Percentiles rank a stretch among this genome's conserved stretches.
phyloP scores from a whole-genome alignment of 345 rosid species.

The Eucalyptus marginata region DNA sequence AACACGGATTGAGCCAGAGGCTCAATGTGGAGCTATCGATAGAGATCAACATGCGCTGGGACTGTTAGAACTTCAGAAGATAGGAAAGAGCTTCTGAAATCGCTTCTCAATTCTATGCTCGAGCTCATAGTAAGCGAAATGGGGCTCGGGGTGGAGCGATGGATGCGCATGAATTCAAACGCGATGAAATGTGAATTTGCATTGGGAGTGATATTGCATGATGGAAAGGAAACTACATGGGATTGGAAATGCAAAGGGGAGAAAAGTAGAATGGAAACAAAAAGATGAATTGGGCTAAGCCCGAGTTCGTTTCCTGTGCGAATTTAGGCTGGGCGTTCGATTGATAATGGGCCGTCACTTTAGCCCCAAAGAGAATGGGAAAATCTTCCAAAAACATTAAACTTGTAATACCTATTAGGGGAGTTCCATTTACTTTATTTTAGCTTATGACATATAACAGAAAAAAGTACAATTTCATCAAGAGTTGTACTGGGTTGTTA shows the following conservation, averaged over 20 bases:
- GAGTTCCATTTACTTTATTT: not conserved
- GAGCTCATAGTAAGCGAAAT: not conserved
- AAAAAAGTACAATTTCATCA: too few species aligned
- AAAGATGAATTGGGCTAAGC: not conserved
- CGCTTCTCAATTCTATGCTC: not conserved
- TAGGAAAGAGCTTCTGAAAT: not conserved
- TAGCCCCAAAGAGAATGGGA: not conserved
- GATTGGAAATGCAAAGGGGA: not conserved
- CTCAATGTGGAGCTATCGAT: accelerated
- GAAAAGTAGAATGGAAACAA: not conserved
- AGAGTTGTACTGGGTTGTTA: not conserved
- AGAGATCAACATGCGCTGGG: accelerated
- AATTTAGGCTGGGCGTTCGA: not conserved
- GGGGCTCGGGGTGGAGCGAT: not conserved
- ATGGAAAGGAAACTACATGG: not conserved
- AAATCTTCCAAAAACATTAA: not conserved
- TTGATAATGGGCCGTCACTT: not conserved
- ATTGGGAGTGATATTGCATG: not conserved
- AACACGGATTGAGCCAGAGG: not conserved
- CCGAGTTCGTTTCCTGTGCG: not conserved
- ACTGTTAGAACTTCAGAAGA: accelerated
- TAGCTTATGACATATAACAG: not conserved
- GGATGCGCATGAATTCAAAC: not conserved
- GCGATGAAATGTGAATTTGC: not conserved
- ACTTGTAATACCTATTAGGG: not conserved